Evolutionary conservation across 164 flowering plant genomes (phyloP).

Genomic region (Stephania yunnanensis): DNA sequence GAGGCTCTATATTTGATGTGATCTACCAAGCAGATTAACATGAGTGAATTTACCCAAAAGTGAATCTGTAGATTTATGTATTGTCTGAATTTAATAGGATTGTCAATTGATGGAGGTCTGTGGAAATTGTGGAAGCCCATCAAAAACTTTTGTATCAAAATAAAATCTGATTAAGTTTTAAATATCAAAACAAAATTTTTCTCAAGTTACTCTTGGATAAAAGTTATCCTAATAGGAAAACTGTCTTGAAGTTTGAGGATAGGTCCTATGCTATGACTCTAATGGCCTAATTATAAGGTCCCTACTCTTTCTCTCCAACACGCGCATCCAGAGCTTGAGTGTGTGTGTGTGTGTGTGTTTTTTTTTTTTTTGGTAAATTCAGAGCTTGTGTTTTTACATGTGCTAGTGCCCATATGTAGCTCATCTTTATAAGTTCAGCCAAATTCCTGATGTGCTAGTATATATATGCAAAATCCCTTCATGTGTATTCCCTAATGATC

Average conservation of each 20-base stretch:
- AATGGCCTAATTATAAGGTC: background rate
- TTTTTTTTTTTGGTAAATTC: too few relatives aligned
- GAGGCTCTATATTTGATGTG: background rate
- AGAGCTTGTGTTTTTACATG: background rate
- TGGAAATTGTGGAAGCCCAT: background rate
- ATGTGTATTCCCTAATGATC: background rate
- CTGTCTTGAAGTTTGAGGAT: too few relatives aligned
- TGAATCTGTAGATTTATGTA: background rate
- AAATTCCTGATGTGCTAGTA: background rate
- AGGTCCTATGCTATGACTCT: too few relatives aligned
- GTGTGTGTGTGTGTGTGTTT: too few relatives aligned
- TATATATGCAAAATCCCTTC: background rate
- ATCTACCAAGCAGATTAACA: background rate
- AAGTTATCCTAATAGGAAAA: too few relatives aligned
- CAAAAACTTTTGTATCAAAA: background rate
- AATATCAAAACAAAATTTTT: too few relatives aligned
- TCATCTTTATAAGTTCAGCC: background rate
- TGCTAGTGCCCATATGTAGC: background rate
- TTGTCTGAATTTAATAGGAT: background rate
- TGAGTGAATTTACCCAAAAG: background rate
- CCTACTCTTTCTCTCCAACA: too few relatives aligned
- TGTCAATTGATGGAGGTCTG: background rate
- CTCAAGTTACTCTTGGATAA: too few relatives aligned
- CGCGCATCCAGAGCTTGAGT: too few relatives aligned
- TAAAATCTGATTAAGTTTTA: background rate